Conservation (phyloP, 345 rosid genomes). For the Sonneratia caseolaris region DNA sequence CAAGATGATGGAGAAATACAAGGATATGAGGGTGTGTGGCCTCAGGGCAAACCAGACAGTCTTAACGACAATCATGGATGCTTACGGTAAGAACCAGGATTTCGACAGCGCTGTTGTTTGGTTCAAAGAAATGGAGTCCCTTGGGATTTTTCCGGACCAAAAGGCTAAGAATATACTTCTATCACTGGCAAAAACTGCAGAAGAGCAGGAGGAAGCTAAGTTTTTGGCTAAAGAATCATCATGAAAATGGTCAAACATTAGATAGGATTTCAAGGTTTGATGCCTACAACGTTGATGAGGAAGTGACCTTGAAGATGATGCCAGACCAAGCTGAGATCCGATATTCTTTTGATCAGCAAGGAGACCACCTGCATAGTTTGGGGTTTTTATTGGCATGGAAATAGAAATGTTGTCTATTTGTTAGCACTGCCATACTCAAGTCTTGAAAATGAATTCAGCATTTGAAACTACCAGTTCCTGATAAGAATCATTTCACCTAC, state of each 20-base stretch:
- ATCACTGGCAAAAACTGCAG: constrained; percentile 61
- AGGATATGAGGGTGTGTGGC: constrained; percentile 51
- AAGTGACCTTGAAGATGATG: constrained; percentile 4
- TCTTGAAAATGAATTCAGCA: not conserved
- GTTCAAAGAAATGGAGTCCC: constrained; percentile 77
- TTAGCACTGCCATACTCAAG: not conserved
- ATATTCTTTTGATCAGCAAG: not conserved
- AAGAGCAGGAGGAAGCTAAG: constrained; percentile 59
- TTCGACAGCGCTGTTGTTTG: constrained; percentile 74
- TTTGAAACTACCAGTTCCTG: not conserved
- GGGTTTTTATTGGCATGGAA: not conserved
- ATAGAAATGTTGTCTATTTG: not conserved
- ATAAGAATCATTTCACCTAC: not conserved
- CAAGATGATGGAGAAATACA: constrained; percentile 65
- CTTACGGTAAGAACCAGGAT: constrained; percentile 63
- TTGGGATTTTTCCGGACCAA: constrained; percentile 62
- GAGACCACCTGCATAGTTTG: constrained; percentile 1
- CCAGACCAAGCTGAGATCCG: not conserved
- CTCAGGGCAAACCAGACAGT: constrained; percentile 72
- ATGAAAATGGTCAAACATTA: constrained; percentile 11
- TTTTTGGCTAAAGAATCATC: constrained; percentile 23
- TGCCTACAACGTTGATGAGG: constrained; percentile 26
- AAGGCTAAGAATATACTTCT: constrained; percentile 81
- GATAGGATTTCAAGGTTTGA: constrained; percentile 17
- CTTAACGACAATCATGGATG: constrained; percentile 83